Evolutionary conservation across 441 rosid genomes (phyloP), one percentile per base, ranked within the genome.

Genomic region (Syzygium malaccense): DNA sequence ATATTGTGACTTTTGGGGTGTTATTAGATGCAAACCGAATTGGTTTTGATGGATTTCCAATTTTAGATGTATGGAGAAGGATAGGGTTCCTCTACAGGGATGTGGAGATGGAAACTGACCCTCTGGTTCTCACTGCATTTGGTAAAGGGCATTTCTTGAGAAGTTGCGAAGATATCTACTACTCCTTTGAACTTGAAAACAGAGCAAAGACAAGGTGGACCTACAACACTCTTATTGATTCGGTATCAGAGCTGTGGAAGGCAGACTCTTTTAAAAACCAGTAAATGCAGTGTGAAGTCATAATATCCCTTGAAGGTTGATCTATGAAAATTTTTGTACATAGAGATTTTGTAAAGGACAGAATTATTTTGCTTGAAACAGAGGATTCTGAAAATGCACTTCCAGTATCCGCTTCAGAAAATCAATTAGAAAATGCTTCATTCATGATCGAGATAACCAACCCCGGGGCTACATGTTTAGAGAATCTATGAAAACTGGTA

Each of bases 1-100:
- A 96, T 91, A 92, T 96, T 86, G 94, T 93, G 87, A 96, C 96
- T 26, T 86, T 96, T 60, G 97, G 98, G 28, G 91, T 95, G 45
- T 75, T 96, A 80, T 93, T 91, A 12, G 96, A 96, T 89, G 92
- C 95, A 56, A 88, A 83, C 14, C 75, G 66, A 64, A 87, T 88
- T 45, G 96, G 97, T 54, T 93, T 93, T 33, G 91, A 94, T 33
- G 93, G 92, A 58, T 88, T 90, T 51, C 89, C 86, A 89, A 90
- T 88, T 71, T 90, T 96, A 26, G 92, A 93, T 91, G 87, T 88
- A 53, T 96, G 97, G 98, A 93, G 91, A 91, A 93, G 88, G 90
- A 91, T 85, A 85, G 97, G 97, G 17, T 87, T 94, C 91, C 94
- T 96, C 88, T 87, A 90, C 75, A 90, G 91, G 90, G 64, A 91